phyloP scores from a whole-genome alignment of 257 asterid genomes.

The Solanum neorickii region DNA sequence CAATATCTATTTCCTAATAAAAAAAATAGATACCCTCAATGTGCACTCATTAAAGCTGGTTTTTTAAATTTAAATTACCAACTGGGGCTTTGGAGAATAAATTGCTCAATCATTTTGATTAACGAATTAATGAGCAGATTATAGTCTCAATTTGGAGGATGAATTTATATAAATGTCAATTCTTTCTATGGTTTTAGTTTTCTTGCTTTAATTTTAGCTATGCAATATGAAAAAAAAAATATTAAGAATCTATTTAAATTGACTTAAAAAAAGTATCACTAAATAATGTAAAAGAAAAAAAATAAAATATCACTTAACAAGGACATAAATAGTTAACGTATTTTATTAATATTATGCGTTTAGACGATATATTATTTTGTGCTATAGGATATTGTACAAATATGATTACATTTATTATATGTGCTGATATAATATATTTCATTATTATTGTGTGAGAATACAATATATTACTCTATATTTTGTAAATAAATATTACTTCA shows the following conservation, averaged over 20 bases:
- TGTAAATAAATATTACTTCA: too few relatives aligned
- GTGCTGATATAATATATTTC: too few relatives aligned
- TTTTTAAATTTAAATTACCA: neutral
- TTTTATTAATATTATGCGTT: neutral
- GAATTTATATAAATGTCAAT: neutral
- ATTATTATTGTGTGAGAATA: neutral
- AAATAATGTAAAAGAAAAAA: too few relatives aligned
- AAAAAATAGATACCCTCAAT: neutral
- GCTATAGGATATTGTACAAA: neutral
- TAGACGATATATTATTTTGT: neutral
- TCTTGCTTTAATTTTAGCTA: neutral
- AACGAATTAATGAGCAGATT: neutral
- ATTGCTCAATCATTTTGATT: neutral
- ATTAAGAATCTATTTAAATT: fast-evolving
- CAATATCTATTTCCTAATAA: neutral
- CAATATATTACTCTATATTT: neutral
- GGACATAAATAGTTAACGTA: neutral
- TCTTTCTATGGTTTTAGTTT: neutral
- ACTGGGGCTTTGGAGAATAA: neutral
- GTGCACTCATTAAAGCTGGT: neutral
- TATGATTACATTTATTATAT: too few relatives aligned
- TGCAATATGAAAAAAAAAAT: neutral
- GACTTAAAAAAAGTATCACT: too few relatives aligned
- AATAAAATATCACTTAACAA: neutral
- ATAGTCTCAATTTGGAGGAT: neutral